Evolutionary conservation across 2,329 filamentous ascomycete species (phyloP), one percentile per base, ranked within the genome.

Genomic region (Tricladium varicosporioides): DNA sequence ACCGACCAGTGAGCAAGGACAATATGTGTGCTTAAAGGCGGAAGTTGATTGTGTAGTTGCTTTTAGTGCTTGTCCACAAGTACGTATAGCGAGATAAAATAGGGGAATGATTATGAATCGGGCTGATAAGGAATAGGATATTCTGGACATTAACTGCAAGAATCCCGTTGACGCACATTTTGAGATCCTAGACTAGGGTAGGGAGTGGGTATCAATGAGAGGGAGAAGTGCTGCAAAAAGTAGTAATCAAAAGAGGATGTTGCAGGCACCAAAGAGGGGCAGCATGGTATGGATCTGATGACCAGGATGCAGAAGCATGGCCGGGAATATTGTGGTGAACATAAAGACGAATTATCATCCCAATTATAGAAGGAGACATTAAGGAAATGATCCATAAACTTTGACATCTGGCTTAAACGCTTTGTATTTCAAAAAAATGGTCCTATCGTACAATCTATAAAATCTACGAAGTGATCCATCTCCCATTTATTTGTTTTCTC

Each of bases 401-500:
- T 50, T 50, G 16, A 48, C n/a, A 51, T 51, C 18, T 13, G 19
- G 48, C 48, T 50, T 2, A 4, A 11, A 10, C 5, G 36, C 36
- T 40, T 10, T 27, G 48, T 54, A 42, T 51, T 27, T 54, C 53
- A 50, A 40, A 40, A 40, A 11, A 13, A 40, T 40, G 36, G 22
- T 27, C 22, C 4, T 27, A 27, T 58, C 44, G 36, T 62, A 62
- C 54, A 63, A 52, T 42, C 18, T 55, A 59, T 51, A 52, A 58
- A 14, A 52, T 54, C 60, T 64, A 69, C 49, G 62, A 61, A 46
- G 62, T 60, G 45, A 65, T 73, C 87, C 86, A 89, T 60, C 81
- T 75, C 62, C 79, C 74, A 73, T 89, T 83, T 66, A 89, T 87
- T 67, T 89, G 85, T 70, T 88, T 89, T 63, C 82, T 82, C 65